Conservation (phyloP, 345 rosid genomes). For the Lagerstroemia speciosa region DNA sequence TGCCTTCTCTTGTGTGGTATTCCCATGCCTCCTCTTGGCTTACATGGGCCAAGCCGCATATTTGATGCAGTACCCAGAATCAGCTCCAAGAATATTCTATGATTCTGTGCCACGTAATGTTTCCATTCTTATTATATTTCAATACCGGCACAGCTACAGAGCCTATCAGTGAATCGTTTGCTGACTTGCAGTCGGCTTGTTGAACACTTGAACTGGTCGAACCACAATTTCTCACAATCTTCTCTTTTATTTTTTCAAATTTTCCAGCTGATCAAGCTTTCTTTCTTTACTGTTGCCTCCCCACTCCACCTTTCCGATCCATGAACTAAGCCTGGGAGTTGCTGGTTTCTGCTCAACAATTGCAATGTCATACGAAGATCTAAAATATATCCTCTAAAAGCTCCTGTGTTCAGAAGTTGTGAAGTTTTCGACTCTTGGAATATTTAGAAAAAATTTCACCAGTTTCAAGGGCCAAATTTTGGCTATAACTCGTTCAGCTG, state of each 20-base stretch:
- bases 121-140: not conserved
- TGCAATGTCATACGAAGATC: too few relatives aligned
- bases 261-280: not conserved
- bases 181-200: too few relatives aligned
- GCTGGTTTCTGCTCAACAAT: too few relatives aligned
- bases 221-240: not conserved
- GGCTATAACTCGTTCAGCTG: too few relatives aligned
- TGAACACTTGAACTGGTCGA: not conserved
- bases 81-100: slow-evolving; percentile 64
- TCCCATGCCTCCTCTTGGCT: slow-evolving; percentile 91
- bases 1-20: slow-evolving; percentile 77
- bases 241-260: not conserved
- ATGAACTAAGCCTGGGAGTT: too few relatives aligned
- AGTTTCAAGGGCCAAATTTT: too few relatives aligned
- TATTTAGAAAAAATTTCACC: too few relatives aligned
- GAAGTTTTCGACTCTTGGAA: too few relatives aligned
- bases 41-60: slow-evolving; percentile 96
- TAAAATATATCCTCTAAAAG: not conserved
- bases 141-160: not conserved
- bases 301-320: too few relatives aligned
- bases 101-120: slow-evolving; percentile 77
- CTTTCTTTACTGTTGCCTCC: too few relatives aligned
- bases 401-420: too few relatives aligned
- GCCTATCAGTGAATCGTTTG: too few relatives aligned
- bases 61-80: slow-evolving; percentile 55